Conservation (phyloP, 2,329 filamentous ascomycete genomes). For the Neophaeococcomyces aloes region DNA sequence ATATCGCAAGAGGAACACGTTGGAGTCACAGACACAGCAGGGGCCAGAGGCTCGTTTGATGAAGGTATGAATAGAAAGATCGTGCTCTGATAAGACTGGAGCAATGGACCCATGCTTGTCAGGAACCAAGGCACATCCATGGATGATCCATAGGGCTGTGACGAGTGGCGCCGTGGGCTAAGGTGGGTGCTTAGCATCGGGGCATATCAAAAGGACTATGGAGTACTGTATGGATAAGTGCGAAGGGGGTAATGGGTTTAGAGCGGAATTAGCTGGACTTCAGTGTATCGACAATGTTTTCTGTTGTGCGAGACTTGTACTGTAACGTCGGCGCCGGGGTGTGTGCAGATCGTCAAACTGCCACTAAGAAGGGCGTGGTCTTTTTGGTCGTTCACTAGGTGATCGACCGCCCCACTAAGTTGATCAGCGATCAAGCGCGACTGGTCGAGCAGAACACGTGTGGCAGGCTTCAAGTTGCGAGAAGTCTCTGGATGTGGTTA, state of each 20-base stretch:
- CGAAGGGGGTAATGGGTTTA: not conserved
- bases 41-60: constrained; percentile 2
- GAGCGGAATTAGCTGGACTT: not conserved
- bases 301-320: constrained; percentile 1
- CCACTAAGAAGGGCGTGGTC: not conserved
- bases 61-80: constrained; percentile 8
- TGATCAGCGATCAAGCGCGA: too few species aligned
- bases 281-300: not conserved
- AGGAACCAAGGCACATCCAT: constrained; percentile 9
- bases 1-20: not conserved
- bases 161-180: not conserved
- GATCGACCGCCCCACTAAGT: too few species aligned
- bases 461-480: not conserved
- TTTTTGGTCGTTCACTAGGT: constrained; percentile 1
- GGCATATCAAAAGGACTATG: constrained; percentile 2
- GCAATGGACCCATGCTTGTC: constrained; percentile 5
- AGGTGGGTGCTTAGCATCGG: not conserved
- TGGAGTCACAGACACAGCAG: not conserved
- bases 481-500: not conserved
- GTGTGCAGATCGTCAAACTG: not conserved
- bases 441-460: not conserved
- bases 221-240: not conserved
- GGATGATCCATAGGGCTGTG: constrained; percentile 3
- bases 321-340: not conserved
- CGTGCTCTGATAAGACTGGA: too few species aligned